Percentiles rank a stretch among this genome's conserved stretches.
phyloP scores from a whole-genome alignment of 768 basidiomycete species.

The Mycena polygramma region DNA sequence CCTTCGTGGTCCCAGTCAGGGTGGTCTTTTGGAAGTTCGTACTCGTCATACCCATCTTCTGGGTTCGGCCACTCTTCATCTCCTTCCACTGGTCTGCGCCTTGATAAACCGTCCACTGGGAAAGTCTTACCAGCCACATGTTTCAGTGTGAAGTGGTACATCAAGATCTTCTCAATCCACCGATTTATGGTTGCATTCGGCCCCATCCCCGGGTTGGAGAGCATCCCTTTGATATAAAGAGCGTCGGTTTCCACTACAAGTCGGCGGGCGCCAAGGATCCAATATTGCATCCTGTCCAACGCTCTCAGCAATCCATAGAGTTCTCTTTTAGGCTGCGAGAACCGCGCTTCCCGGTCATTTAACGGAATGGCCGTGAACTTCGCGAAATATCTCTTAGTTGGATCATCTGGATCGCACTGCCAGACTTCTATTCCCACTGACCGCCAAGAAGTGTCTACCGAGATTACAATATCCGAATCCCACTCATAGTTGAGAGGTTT shows the following conservation, averaged over 20 bases:
- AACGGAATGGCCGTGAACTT: constrained; percentile 54
- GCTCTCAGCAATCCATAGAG: constrained; percentile 51
- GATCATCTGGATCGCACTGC: constrained; percentile 45
- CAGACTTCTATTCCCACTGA: constrained; percentile 53
- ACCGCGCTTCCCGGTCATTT: constrained; percentile 49
- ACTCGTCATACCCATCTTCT: background rate
- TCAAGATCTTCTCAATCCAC: constrained; percentile 34
- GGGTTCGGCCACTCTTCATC: constrained; percentile 24
- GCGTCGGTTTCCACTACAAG: constrained; percentile 35
- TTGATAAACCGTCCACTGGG: constrained; percentile 47
- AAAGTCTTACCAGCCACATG: background rate
- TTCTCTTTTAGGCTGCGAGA: constrained; percentile 57
- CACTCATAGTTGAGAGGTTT: constrained; percentile 49
- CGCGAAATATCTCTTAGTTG: constrained; percentile 40
- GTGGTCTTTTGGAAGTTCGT: background rate
- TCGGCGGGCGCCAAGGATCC: constrained; percentile 41
- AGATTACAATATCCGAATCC: constrained; percentile 44
- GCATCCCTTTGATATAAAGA: constrained; percentile 36
- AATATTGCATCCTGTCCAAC: constrained; percentile 33
- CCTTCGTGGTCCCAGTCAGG: constrained; percentile 8
- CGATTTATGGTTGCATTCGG: constrained; percentile 38
- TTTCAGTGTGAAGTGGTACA: background rate
- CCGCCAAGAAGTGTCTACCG: constrained; percentile 53
- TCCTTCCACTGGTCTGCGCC: constrained; percentile 27
- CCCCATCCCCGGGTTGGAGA: constrained; percentile 26